phyloP scores from a whole-genome alignment of 345 rosid species.

The Eucalyptus globulus region DNA sequence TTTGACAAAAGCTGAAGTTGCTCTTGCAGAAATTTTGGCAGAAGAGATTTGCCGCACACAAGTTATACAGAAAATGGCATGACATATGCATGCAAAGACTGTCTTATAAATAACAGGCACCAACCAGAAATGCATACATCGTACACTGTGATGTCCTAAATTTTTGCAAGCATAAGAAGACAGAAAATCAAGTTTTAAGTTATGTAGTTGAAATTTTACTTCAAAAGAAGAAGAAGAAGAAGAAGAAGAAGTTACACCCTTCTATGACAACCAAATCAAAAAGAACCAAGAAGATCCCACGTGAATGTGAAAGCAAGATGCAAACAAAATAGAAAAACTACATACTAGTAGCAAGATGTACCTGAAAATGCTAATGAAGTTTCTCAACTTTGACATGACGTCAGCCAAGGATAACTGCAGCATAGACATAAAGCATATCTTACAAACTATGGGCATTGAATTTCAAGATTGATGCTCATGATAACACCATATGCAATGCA shows the following conservation, averaged over 20 bases:
- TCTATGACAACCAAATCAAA: background rate
- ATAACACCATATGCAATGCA: background rate
- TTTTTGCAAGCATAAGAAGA: no score
- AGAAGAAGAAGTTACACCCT: background rate
- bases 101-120: no score
- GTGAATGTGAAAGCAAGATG: background rate
- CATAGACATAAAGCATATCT: background rate
- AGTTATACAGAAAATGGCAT: background rate
- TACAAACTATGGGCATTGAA: background rate
- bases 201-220: background rate
- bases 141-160: no score
- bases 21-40: background rate
- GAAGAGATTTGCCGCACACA: background rate
- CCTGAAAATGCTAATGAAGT: background rate
- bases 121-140: no score
- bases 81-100: background rate
- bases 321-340: background rate
- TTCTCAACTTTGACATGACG: conserved; percentile 8
- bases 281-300: background rate
- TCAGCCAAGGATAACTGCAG: background rate
- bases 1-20: background rate
- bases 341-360: background rate
- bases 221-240: background rate
- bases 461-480: background rate
- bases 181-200: no score